Evolutionary conservation across 495 filamentous ascomycete genomes (phyloP), one percentile per base, ranked within the genome.

Genomic region (Aspergillus cristatus): DNA sequence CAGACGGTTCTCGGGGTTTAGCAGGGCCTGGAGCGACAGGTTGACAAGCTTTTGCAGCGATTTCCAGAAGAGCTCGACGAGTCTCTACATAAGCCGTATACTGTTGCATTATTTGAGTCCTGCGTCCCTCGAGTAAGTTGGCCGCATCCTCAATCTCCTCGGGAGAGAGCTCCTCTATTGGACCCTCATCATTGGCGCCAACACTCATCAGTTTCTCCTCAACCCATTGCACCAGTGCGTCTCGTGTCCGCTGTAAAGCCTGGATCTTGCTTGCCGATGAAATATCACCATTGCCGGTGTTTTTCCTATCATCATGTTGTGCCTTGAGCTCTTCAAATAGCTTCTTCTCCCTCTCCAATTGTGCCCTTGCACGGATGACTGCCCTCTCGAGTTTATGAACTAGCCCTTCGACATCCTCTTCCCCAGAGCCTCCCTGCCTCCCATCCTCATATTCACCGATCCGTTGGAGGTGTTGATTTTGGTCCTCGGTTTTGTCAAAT

Each of bases 151-250:
- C 56, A 2, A 58, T 63, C 37, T 62, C 63, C 30, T 54, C 52
- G 7, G 45, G 42, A 42, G 40, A 46, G 14, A 59, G 38, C 16
- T 65, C 58, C 33, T 67, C 60, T 20, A 67, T 56, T 29, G 57
- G 53, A 7, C 52, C 62, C 33, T 63, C 63, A 13, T 57, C 61
- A 1, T 38, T 47, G 34, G 53, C 63, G n/a, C 62, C 63, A 15
- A 73, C 74, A 37, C 65, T 73, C 18, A 67, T 62, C 6, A 86
- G 59, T 42, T 82, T 80, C 10, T 68, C 62, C 51, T 86, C 81
- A 15, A 86, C 80, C 81, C 82, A 86, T 45, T 70, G 67, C 28
- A 85, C 79, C 37, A 86, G 58, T 34, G 77, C 78, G 48, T 75
- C 70, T 16, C 82, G 66, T 2, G 77, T 76, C n/a, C 53, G 52